Conservation (phyloP, 108 stramenopile genomes). For the Aurantiochytrium sp. region DNA sequence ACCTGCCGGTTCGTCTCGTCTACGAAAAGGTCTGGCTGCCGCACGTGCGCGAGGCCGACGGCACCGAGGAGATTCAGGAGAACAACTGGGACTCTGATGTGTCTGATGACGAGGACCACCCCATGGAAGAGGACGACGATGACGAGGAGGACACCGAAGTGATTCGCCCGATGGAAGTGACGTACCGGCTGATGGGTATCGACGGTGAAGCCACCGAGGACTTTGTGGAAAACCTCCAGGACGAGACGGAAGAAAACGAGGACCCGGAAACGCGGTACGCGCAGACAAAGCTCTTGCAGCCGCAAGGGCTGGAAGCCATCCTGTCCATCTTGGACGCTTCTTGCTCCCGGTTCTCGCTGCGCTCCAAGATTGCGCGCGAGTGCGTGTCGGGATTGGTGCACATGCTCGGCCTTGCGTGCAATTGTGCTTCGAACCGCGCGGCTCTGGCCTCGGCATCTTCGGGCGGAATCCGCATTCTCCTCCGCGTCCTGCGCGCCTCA, state of each 20-base stretch:
- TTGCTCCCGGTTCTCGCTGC: neutral
- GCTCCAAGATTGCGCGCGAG: neutral
- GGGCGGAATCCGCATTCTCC: neutral
- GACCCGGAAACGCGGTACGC: neutral
- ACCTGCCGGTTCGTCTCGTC: neutral
- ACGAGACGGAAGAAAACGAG: neutral
- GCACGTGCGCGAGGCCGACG: neutral
- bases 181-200: slow-evolving; percentile 11
- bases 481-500: neutral
- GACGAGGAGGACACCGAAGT: neutral
- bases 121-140: neutral
- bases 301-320: neutral
- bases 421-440: neutral
- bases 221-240: neutral
- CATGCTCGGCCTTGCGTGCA: neutral
- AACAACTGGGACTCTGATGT: neutral
- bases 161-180: slow-evolving; percentile 26
- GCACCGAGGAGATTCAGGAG: neutral
- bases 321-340: neutral
- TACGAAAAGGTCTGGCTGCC: neutral
- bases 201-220: slow-evolving; percentile 35
- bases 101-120: neutral
- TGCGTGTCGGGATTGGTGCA: neutral
- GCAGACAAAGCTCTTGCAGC: neutral
- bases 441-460: neutral